Conservation (phyloP, 345 rosid species). For the Eutrema heterophyllum region DNA sequence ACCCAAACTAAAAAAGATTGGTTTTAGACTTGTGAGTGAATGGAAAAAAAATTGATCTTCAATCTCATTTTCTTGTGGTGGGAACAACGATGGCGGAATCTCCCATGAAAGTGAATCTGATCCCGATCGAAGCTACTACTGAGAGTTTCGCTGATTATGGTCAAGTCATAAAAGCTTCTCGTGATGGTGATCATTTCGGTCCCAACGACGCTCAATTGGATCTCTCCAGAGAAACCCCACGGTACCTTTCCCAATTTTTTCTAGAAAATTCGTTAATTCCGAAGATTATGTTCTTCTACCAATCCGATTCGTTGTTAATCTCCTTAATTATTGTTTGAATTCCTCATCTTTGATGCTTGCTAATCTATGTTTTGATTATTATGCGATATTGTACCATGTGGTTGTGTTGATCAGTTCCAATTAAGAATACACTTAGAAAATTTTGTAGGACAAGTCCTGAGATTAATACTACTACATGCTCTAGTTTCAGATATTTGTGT, state of each 20-base stretch:
- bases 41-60: background rate
- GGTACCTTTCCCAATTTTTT: slow-evolving; percentile 32
- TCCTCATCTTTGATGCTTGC: background rate
- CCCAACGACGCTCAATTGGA: slow-evolving; percentile 78
- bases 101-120: slow-evolving; percentile 40
- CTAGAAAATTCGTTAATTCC: background rate
- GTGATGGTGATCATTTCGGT: slow-evolving; percentile 58
- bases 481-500: slow-evolving; percentile 4
- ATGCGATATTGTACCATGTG: background rate
- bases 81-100: slow-evolving; percentile 13
- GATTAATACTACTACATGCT: background rate
- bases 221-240: slow-evolving; percentile 62
- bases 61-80: background rate
- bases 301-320: background rate
- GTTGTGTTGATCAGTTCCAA: background rate
- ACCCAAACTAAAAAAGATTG: background rate
- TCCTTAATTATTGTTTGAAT: background rate
- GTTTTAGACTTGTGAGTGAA: background rate
- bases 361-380: background rate
- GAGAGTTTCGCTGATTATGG: slow-evolving; percentile 70
- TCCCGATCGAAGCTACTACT: slow-evolving; percentile 58
- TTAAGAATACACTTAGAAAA: background rate
- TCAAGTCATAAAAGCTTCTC: slow-evolving; percentile 56
- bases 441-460: background rate
- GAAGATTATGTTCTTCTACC: background rate